Conservation (phyloP, 169 alveolate species). For the Babesia divergens region DNA sequence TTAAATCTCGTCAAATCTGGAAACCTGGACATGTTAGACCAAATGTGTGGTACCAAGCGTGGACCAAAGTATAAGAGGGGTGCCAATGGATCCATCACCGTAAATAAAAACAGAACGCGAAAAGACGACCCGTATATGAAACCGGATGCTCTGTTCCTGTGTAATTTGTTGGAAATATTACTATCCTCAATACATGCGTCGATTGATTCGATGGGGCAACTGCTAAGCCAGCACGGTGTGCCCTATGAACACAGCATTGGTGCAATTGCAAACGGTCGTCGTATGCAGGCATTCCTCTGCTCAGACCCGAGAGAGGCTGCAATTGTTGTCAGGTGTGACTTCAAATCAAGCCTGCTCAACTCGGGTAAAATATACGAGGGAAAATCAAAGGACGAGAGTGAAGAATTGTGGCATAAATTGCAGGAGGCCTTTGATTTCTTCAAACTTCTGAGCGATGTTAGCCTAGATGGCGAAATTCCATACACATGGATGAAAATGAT, state of each 20-base stretch:
- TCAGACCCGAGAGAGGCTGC: conserved; percentile 56
- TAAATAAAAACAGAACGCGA: conserved; percentile 14
- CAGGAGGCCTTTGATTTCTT: conserved; percentile 62
- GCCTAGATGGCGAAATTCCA: conserved; percentile 25
- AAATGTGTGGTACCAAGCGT: conserved; percentile 63
- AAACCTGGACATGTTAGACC: conserved; percentile 42
- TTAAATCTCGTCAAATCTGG: conserved; percentile 46
- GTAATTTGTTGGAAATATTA: conserved; percentile 50
- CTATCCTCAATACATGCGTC: conserved; percentile 40
- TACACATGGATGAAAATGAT: conserved; percentile 52
- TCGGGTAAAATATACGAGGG: conserved; percentile 34
- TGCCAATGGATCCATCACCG: conserved; percentile 31
- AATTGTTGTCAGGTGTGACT: conserved; percentile 60
- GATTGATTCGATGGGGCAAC: conserved; percentile 57
- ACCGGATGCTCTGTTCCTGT: conserved; percentile 53
- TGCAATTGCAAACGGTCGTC: conserved; percentile 37
- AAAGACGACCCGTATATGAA: conserved; percentile 20
- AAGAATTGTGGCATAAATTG: conserved; percentile 19
- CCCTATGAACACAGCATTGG: conserved; percentile 55
- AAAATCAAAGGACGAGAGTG: conserved; percentile 39
- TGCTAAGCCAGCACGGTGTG: conserved; percentile 57
- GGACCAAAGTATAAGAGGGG: conserved; percentile 59
- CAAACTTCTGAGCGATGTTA: conserved; percentile 38
- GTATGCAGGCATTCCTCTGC: conserved; percentile 58
- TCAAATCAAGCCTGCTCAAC: conserved; percentile 32